Base-by-base conservation (phyloP, 164 flowering plant genomes). In the Chimonanthus praecox region DNA sequence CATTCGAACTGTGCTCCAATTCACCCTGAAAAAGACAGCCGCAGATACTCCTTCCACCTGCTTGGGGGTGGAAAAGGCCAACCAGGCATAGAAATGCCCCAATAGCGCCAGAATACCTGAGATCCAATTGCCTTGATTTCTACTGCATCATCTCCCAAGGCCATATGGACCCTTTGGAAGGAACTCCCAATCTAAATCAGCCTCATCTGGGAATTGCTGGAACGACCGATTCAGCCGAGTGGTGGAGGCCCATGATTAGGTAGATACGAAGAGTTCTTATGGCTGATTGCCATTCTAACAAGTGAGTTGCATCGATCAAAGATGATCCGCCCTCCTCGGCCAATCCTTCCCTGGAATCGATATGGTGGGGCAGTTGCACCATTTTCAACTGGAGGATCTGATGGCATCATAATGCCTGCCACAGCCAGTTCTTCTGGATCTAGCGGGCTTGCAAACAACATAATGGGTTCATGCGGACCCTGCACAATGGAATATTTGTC, bases 261-360 rank as follows among this genome's bases (percentile, higher is more conserved):
- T 49, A 84, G 83, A 47, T 63, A 86, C 5, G 78, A 75, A 21
- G 92, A 78, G 71, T 83, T 87, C 20, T 86, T 88, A 67, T 80
- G 81, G 62, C 87, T 81, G 9, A 86, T 77, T 11, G 87, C 86
- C 49, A 87, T 82, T 48, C 83, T 87, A 79, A 79, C 47, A 21
- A 89, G 86, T 20, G 98, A 94, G 76, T 96, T 92, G 90, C 95
- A 94, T 79, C 99, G 79, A 71, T 96, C 99, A 74, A 94, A 96
- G 70, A 96, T 75, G 44, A 94, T 88, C 44, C 99, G 83, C 2
- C 99, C 98, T 7, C 99, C 99, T 63, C 99, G 85, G 5, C 99
- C 98, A 46, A 94, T 90, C 81, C 99, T 86, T 75, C 97, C 98
- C 44, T 77, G 93, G 49, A 88, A 85, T 64, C 75, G 81, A 73